Evolutionary conservation across 2,329 filamentous ascomycete species (phyloP).

Genomic region (Pseudonectria foliicola): DNA sequence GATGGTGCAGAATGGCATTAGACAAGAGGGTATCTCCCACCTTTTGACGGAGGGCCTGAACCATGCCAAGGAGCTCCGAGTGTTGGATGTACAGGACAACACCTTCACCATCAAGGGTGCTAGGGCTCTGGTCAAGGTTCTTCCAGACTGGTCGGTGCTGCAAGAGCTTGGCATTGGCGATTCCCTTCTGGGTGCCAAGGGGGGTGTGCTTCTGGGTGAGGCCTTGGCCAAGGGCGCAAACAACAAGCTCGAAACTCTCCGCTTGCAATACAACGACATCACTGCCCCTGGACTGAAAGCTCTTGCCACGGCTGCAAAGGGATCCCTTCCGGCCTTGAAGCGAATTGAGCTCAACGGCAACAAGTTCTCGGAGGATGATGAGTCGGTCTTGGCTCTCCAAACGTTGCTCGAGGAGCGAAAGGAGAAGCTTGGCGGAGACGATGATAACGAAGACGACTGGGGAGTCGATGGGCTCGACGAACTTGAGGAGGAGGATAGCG

Average conservation of each 20-base stretch:
- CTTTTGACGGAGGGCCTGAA: constrained; percentile 73
- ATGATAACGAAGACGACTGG: constrained; percentile 72
- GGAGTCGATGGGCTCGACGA: constrained; percentile 82
- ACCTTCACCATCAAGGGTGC: constrained; percentile 83
- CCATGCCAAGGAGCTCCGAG: constrained; percentile 59
- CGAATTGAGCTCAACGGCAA: constrained; percentile 95
- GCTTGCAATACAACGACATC: constrained; percentile 93
- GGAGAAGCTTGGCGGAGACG: constrained; percentile 60
- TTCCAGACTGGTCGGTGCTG: constrained; percentile 66
- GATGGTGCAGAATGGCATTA: constrained; percentile 98
- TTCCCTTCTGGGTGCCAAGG: constrained; percentile 73
- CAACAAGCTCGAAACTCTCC: constrained; percentile 68
- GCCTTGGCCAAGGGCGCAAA: constrained; percentile 72
- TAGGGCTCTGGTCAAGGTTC: constrained; percentile 67
- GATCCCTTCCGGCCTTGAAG: constrained; percentile 66
- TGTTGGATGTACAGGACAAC: constrained; percentile 93
- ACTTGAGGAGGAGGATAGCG: constrained; percentile 68
- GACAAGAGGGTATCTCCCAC: constrained; percentile 82
- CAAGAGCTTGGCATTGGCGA: constrained; percentile 84
- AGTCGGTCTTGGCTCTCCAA: constrained; percentile 59
- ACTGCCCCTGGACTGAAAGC: constrained; percentile 66
- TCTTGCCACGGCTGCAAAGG: constrained; percentile 61
- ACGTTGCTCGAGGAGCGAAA: constrained; percentile 70
- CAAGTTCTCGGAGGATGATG: constrained; percentile 83
- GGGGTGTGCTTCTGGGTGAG: constrained; percentile 64